Percentiles rank a stretch among this genome's conserved stretches.
These are phyloP conservation scores for Penicillium frequentans DNA, from an alignment of 2,329 filamentous ascomycete species.

Conservation along the genomic window DNA sequence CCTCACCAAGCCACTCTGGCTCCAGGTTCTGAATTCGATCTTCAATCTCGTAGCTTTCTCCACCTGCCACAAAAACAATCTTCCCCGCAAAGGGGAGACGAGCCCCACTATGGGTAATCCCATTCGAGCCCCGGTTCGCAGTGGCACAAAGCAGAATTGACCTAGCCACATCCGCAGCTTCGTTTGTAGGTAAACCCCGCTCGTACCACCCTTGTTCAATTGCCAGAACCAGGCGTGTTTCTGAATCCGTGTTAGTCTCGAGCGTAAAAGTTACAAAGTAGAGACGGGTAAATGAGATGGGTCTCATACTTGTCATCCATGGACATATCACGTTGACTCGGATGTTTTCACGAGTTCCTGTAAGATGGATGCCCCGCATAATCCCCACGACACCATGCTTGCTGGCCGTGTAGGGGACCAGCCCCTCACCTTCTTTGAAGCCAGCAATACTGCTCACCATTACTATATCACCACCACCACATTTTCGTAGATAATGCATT, in stretches of 20 bases:
- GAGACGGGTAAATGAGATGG: not conserved
- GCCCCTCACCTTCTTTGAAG: constrained; percentile 20
- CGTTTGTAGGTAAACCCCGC: constrained; percentile 21
- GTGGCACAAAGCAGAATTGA: constrained; percentile 22
- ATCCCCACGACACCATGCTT: constrained; percentile 28
- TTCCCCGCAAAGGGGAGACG: constrained; percentile 22
- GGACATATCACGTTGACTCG: constrained; percentile 12
- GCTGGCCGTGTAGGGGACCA: constrained; percentile 22
- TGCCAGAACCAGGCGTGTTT: constrained; percentile 14
- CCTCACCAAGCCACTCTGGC: constrained; percentile 33
- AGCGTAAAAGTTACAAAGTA: not conserved
- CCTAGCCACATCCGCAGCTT: constrained; percentile 20
- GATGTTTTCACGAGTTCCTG: constrained; percentile 14
- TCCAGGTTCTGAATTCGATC: constrained; percentile 21
- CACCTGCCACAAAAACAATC: constrained; percentile 23
- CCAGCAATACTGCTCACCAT: constrained; percentile 23
- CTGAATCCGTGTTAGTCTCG: not conserved
- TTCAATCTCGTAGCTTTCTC: constrained; percentile 27
- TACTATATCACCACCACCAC: constrained; percentile 17
- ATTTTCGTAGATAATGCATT: constrained; percentile 19
- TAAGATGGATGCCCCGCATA: constrained; percentile 20
- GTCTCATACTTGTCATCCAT: constrained; percentile 13
- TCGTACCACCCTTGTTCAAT: constrained; percentile 24
- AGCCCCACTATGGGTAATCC: constrained; percentile 10
- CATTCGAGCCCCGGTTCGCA: constrained; percentile 15